These are phyloP conservation scores for Geotrichum aggregatum DNA, from an alignment of 1,139 yeast genomes.

Conservation along the genomic window DNA sequence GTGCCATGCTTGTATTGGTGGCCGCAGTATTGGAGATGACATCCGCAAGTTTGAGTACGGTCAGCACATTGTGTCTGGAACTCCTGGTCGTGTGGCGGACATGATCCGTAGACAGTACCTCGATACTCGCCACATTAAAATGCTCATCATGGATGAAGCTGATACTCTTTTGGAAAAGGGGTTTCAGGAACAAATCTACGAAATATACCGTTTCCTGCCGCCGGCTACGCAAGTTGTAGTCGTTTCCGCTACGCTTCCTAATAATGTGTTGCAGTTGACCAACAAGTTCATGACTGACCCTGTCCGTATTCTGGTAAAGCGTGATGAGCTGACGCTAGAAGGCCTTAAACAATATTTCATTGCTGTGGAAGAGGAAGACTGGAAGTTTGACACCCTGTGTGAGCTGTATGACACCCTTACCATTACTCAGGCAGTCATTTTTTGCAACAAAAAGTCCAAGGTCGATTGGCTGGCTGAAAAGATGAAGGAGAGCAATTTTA, in stretches of 20 bases:
- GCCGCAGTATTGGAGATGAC: constrained; percentile 89
- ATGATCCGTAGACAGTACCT: constrained; percentile 94
- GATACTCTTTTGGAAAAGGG: constrained; percentile 98
- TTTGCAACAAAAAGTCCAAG: constrained; percentile 98
- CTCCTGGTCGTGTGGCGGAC: constrained; percentile 98
- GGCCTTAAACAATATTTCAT: constrained; percentile 97
- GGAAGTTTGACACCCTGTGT: constrained; percentile 91
- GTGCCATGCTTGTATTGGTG: constrained; percentile 98
- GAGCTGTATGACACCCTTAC: constrained; percentile 97
- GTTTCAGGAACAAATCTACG: constrained; percentile 96
- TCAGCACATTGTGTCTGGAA: constrained; percentile 96
- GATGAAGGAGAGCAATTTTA: constrained; percentile 81
- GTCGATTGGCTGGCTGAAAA: constrained; percentile 90
- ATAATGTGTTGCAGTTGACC: constrained; percentile 93
- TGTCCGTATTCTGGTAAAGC: constrained; percentile 92
- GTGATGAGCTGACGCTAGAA: constrained; percentile 96
- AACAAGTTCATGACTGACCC: constrained; percentile 97
- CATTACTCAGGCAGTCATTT: constrained; percentile 97
- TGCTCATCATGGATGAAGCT: constrained; percentile 98
- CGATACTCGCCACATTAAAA: constrained; percentile 84
- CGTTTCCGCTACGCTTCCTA: constrained; percentile 97
- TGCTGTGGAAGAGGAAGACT: constrained; percentile 88
- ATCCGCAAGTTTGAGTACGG: constrained; percentile 88
- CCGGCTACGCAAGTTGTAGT: constrained; percentile 93
- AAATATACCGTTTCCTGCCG: constrained; percentile 91